These are phyloP conservation scores for Globisporangium paddicum DNA, from an alignment of 352 stramenopile genomes.

Conservation along the genomic window DNA sequence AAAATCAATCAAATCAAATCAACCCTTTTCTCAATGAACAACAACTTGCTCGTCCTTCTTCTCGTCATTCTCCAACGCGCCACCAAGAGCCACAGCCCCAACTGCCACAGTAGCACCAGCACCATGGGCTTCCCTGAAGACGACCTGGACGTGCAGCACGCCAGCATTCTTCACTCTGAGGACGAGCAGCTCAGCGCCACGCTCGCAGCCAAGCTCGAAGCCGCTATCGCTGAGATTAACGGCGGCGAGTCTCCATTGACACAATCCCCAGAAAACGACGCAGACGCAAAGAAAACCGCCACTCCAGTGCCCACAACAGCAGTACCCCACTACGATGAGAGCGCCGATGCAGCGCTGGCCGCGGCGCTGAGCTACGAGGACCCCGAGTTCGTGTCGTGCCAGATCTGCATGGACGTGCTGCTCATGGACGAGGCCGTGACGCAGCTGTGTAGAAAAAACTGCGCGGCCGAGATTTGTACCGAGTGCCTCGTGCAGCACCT, in stretches of 20 bases:
- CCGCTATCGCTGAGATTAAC: too few species aligned
- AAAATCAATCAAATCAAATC: too few species aligned
- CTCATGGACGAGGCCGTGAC: conserved; percentile 26
- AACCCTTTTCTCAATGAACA: too few species aligned
- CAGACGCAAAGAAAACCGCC: neutral
- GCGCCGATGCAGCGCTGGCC: neutral
- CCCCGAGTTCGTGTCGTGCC: conserved; percentile 31
- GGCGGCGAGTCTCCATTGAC: too few species aligned
- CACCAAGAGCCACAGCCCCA: too few species aligned
- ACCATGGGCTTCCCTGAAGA: neutral
- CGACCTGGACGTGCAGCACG: neutral
- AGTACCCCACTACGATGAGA: neutral
- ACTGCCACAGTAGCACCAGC: too few species aligned
- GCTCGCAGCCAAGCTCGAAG: neutral
- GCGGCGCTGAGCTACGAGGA: conserved; percentile 2
- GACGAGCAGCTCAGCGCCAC: neutral
- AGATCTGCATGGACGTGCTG: conserved; percentile 60
- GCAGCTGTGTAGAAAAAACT: conserved; percentile 33
- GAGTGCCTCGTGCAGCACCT: conserved; percentile 47
- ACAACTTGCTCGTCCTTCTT: too few species aligned
- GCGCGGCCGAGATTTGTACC: conserved; percentile 36
- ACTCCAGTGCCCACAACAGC: too few species aligned
- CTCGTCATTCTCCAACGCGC: too few species aligned
- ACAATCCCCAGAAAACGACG: neutral
- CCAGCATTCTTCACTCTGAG: neutral